Base-by-base conservation (phyloP, 306 rosid genomes). In the Glycine latifolia region DNA sequence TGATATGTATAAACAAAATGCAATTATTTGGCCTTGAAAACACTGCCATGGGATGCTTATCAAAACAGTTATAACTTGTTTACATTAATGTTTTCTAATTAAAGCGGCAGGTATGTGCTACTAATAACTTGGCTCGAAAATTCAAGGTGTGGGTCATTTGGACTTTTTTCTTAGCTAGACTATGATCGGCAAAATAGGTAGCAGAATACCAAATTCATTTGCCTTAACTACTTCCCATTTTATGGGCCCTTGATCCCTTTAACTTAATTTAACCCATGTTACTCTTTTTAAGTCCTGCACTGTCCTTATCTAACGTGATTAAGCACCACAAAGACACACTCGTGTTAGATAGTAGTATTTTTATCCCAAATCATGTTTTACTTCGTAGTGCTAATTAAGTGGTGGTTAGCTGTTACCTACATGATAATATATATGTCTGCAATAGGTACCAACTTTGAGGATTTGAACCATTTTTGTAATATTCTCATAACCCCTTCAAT, bases 201-300 rank as follows among this genome's bases (percentile, higher is more conserved):
- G 91, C 85, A 76, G 91, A 91, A 88, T 84, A 85, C 73, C 83
- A 49, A 89, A 89, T 87, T 89, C 49, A 89, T 84, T 83, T 86
- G 76, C 67, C 83, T 73, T 83, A 89, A 85, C 92, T 37, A 81
- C 91, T 75, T 44, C 75, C 62, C 63, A 54, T 78, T 76, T 76
- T 26, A 73, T 65, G 84, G 83, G 31, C 55, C 89, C 85, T 35
- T 31, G 0, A 3, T 33, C 14, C 17, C 56, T 86, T 72, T 44
- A 46, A 48, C 79, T 86, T 20, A 20, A 20, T 20, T 75, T 47
- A 54, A 49, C 75, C 52, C 70, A 13, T 72, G 50, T 69, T 70
- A 60, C 53, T 43, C 79, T 15, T 2, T 3, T 39, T 41, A 48
- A 33, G 62, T n/a, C 13, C 0, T 8, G 54, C 73, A 47, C 65